Base-by-base conservation (phyloP, 768 basidiomycete genomes). In the Hericium rajendrae region DNA sequence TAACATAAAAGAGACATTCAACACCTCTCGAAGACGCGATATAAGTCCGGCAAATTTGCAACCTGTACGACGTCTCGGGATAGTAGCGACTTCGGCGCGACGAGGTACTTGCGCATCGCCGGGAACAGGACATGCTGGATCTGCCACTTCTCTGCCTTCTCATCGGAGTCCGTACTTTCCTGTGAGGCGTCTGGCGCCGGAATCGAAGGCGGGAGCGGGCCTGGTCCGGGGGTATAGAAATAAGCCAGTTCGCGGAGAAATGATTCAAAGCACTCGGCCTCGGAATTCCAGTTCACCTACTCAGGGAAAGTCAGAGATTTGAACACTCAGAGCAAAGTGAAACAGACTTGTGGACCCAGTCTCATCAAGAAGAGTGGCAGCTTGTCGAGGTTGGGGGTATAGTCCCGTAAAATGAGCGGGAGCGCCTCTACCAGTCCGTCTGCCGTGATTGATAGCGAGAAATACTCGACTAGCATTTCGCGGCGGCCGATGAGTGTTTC, bases 1-100 rank as follows among this genome's bases (percentile, higher is more conserved):
- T n/a, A n/a, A n/a, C n/a, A n/a, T n/a, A n/a, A n/a, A n/a, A n/a
- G n/a, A n/a, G n/a, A n/a, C n/a, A n/a, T n/a, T n/a, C n/a, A 97
- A 67, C 94, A 97, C 61, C 94, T 73, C 72, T 98, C 94, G 65
- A 98, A 99, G 0, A 97, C 89, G 60, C 88, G 85, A 70, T 97
- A 99, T 54, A 99, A 73, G 61, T 94, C 92, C 1, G 93, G 93
- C 46, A 98, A 71, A 69, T 82, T 88, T 10, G 97, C 94, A 18
- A 95, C 82, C 70, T 94, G 90, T 2, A 91, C 83, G 4, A 97
- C 83, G 65, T 91, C 89, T 26, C 68, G 67, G 62, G 85, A 88
- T 52, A 86, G 75, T 58, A 86, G 73, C 2, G 78, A 79, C 67
- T 79, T 86, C 6, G 78, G 92, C 48, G 84, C 81, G 5, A 73